phyloP scores from a whole-genome alignment of 352 stramenopile genomes.

The Pythium monospermum region DNA sequence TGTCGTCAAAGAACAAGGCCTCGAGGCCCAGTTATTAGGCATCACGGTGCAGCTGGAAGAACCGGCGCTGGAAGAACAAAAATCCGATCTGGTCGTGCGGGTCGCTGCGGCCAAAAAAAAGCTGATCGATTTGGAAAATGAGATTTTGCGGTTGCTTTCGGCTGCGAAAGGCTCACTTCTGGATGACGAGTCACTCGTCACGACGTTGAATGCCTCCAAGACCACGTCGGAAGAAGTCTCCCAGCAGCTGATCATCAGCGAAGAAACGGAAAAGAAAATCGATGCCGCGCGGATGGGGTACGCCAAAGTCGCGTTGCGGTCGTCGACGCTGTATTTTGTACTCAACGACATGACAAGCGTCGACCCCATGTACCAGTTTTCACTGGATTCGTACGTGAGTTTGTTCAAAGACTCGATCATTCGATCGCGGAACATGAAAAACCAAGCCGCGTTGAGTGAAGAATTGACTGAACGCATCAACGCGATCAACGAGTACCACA shows the following conservation, averaged over 20 bases:
- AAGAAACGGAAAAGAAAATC: conserved; percentile 96
- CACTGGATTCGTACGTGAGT: conserved; percentile 91
- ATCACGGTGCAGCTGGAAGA: conserved; percentile 94
- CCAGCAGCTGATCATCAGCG: conserved; percentile 89
- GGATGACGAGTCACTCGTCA: conserved; percentile 93
- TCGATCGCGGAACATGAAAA: conserved; percentile 77
- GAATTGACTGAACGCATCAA: conserved; percentile 86
- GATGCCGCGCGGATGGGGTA: conserved; percentile 93
- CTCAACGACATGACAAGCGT: conserved; percentile 94
- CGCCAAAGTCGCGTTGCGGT: conserved; percentile 86
- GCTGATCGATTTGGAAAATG: conserved; percentile 94
- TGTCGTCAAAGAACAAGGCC: conserved; percentile 92
- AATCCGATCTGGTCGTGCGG: conserved; percentile 86
- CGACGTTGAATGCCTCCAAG: conserved; percentile 94
- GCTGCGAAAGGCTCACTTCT: conserved; percentile 91
- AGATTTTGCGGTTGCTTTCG: conserved; percentile 91
- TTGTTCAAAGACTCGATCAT: conserved; percentile 94
- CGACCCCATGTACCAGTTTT: conserved; percentile 98
- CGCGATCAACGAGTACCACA: conserved; percentile 95
- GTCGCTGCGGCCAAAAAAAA: conserved; percentile 94
- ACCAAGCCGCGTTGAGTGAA: conserved; percentile 71
- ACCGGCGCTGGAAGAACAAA: conserved; percentile 93
- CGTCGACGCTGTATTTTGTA: conserved; percentile 95
- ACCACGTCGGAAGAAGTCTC: conserved; percentile 92
- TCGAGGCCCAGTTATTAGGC: conserved; percentile 92